Percentiles rank a stretch among this genome's conserved stretches.
These are phyloP conservation scores for Cinchona pubescens DNA, from an alignment of 257 asterid species.

Conservation along the genomic window DNA sequence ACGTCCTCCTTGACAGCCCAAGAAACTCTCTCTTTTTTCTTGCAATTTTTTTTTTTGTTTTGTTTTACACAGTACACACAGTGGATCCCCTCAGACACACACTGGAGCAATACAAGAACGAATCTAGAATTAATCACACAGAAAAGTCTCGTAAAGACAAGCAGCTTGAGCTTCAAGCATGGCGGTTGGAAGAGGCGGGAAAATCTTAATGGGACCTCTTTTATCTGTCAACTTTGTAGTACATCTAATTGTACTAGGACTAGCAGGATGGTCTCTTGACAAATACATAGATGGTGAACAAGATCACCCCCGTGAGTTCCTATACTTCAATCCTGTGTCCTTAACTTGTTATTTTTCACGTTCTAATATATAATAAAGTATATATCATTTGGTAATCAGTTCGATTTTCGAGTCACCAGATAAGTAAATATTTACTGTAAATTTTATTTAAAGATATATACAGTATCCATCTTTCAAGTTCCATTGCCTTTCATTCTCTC, in stretches of 20 bases:
- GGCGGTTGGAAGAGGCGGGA: constrained; percentile 61
- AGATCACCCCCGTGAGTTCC: constrained; percentile 58
- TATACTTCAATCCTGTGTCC: neutral
- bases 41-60: too few relatives aligned
- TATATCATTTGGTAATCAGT: too few relatives aligned
- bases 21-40: neutral
- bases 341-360: neutral
- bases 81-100: neutral
- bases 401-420: too few relatives aligned
- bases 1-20: constrained; percentile 14
- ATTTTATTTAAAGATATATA: too few relatives aligned
- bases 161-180: constrained; percentile 12
- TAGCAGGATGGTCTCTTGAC: constrained; percentile 74
- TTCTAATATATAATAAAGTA: too few relatives aligned
- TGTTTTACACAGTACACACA: neutral
- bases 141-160: too few relatives aligned
- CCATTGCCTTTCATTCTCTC: neutral
- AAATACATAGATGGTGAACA: constrained; percentile 84
- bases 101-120: neutral
- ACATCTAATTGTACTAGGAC: constrained; percentile 47
- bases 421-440: too few relatives aligned
- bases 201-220: constrained; percentile 55
- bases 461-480: neutral
- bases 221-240: constrained; percentile 65
- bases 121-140: neutral